Conservation (phyloP, 768 basidiomycete genomes). For the Termitomyces sp. region DNA sequence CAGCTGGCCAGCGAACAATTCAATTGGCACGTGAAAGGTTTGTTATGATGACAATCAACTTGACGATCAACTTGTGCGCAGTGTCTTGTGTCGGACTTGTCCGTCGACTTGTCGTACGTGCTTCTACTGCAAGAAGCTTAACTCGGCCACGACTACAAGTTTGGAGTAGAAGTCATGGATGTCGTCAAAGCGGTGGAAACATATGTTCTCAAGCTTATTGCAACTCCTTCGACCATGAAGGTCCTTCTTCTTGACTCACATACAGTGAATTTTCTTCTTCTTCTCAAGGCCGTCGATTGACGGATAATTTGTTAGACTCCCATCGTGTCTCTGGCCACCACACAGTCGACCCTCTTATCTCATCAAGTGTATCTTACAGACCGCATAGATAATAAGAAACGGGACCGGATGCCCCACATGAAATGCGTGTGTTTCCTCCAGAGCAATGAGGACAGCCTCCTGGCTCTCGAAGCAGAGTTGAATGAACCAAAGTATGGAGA, state of each 20-base stretch:
- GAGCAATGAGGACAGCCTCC: conserved; percentile 74
- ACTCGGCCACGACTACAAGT: neutral
- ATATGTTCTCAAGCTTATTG: conserved; percentile 86
- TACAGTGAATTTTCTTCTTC: conserved; percentile 53
- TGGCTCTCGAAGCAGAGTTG: conserved; percentile 78
- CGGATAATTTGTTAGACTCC: conserved; percentile 59
- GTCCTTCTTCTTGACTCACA: conserved; percentile 91
- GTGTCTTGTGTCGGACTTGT: neutral
- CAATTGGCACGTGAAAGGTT: neutral
- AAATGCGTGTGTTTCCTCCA: conserved; percentile 95
- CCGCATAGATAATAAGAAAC: conserved; percentile 89
- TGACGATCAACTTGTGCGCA: neutral
- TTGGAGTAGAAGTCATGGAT: conserved; percentile 58
- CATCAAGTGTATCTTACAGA: conserved; percentile 99
- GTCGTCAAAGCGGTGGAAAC: conserved; percentile 92
- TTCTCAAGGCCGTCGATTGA: neutral
- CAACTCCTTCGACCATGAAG: conserved; percentile 86
- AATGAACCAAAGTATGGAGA: conserved; percentile 92
- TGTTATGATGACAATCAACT: neutral
- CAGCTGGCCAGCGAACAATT: too few relatives aligned
- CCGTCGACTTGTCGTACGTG: neutral
- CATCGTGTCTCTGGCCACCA: conserved; percentile 90
- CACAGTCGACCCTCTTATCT: conserved; percentile 87
- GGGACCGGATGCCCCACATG: conserved; percentile 93
- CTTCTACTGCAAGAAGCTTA: neutral